Evolutionary conservation across 768 basidiomycete genomes (phyloP), one percentile per base, ranked within the genome.

Genomic region (Antrodiella citrinella): DNA sequence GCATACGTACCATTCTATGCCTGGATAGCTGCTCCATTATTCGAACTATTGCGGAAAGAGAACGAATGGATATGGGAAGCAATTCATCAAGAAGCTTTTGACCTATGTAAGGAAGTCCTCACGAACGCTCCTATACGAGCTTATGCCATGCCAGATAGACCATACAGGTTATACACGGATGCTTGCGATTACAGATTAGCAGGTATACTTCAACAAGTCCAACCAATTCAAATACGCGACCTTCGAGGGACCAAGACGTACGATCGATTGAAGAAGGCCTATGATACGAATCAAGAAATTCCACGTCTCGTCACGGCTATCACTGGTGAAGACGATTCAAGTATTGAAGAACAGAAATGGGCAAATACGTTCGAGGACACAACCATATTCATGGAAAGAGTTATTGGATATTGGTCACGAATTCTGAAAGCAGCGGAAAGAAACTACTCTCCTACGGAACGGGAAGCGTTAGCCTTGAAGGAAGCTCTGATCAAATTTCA

Each of bases 401-500:
- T 62, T 13, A 53, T 59, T 15, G 53, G 59, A 11, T 62, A 62
- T 47, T 62, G 61, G 61, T 55, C 53, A 5, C 44, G 57, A 26
- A 53, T 54, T 15, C 45, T 60, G 19, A 60, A 61, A 44, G 13
- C 58, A 5, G 60, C 60, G 1, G 60, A 62, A 38, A 35, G 44
- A 18, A 60, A 59, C 38, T 62, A 62, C 38, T 59, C 61, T 2
- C 47, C 58, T 2, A 62, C 61, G 1, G 61, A 61, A 51, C 26
- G 54, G 12, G 59, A 61, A 44, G 61, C 59, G 0, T 50, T 62
- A 1, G 60, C 55, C 1, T 19, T 55, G 7, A 54, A 57, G 41
- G 61, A 62, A 45, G 54, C 53, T 1, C 52, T 62, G 2, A 52
- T 62, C 45, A 57, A 57, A 26, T 62, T 62, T 40, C 61, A 62